Evolutionary conservation across 208 protist genomes (phyloP), one percentile per base, ranked within the genome.

Genomic region (Plasmodiophora brassicae): DNA sequence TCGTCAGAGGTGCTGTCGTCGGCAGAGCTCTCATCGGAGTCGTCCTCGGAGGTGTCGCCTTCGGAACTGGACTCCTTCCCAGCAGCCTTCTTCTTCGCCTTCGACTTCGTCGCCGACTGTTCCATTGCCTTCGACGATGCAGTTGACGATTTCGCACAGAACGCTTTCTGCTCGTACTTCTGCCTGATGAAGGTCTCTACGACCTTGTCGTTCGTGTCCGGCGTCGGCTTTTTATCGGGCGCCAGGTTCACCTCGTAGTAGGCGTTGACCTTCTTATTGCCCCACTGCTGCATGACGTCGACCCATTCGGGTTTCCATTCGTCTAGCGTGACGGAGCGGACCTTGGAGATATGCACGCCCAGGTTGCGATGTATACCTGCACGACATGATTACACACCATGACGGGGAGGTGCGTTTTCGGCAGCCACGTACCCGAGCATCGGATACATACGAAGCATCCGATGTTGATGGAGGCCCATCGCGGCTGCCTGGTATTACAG

Each of bases 301-400:
- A 78, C 65, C 65, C 65, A 78, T 36, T n/a, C 65, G 32, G 65
- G 65, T 32, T 78, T n/a, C 65, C 65, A 78, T 78, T 78, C 65
- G 41, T 78, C 65, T 14, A 78, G 65, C 65, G 65, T 78, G 5
- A 78, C 65, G 20, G 65, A 78, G 5, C 65, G 65, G 41, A 78
- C 65, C 41, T 78, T 78, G 14, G 65, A 78, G 5, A 78, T 78
- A 38, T 78, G 65, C 32, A 78, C 65, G 65, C 65, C 65, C 32
- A 78, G 10, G 65, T 38, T 78, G 20, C 65, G 65, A 32, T 78
- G 65, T 44, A 78, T 78, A 14, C 65, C 65, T 78, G n/a, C 32
- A n/a, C n/a, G n/a, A n/a, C n/a, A n/a, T n/a, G n/a, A n/a, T n/a
- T 5, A 78, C 5, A 38, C 14, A 38, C 5, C n/a, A 32, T 44